These are phyloP conservation scores for Zygoascus flipseniorum DNA, from an alignment of 805 yeast species.

Conservation along the genomic window DNA sequence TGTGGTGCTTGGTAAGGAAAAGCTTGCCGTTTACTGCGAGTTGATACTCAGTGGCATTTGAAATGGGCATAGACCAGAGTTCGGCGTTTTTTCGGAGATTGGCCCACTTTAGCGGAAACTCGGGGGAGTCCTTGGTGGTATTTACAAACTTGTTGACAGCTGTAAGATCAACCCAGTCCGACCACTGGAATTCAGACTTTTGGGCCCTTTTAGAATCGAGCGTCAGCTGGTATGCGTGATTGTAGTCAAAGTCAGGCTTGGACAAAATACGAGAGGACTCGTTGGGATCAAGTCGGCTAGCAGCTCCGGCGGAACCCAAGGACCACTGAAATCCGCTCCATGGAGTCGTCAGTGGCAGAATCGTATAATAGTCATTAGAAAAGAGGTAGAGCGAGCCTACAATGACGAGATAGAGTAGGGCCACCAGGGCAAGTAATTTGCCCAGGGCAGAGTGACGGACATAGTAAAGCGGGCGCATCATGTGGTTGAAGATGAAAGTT, in stretches of 20 bases:
- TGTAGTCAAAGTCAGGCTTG: not conserved
- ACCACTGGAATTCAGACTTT: constrained; percentile 19
- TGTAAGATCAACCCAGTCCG: constrained; percentile 23
- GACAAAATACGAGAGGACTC: not conserved
- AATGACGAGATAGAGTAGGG: constrained; percentile 10
- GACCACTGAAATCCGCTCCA: constrained; percentile 1
- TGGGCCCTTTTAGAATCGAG: constrained; percentile 4
- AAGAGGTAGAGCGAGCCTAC: constrained; percentile 11
- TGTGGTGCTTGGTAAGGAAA: constrained; percentile 9
- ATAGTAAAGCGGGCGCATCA: not conserved
- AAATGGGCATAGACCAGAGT: constrained; percentile 8
- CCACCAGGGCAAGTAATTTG: constrained; percentile 10
- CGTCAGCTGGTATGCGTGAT: constrained; percentile 8
- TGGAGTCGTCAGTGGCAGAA: constrained; percentile 1
- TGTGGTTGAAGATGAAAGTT: not conserved
- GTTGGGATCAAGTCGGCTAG: not conserved
- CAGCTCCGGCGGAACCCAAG: not conserved
- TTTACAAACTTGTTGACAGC: constrained; percentile 6
- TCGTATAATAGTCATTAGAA: constrained; percentile 6
- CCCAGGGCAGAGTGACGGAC: constrained; percentile 12
- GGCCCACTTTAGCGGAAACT: not conserved
- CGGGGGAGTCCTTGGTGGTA: not conserved
- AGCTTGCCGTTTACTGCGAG: constrained; percentile 12
- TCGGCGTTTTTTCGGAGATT: constrained; percentile 2
- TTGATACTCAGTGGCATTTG: constrained; percentile 10